phyloP scores from a whole-genome alignment of 129 eudicot genomes.

The Gnaphalium uliginosum region DNA sequence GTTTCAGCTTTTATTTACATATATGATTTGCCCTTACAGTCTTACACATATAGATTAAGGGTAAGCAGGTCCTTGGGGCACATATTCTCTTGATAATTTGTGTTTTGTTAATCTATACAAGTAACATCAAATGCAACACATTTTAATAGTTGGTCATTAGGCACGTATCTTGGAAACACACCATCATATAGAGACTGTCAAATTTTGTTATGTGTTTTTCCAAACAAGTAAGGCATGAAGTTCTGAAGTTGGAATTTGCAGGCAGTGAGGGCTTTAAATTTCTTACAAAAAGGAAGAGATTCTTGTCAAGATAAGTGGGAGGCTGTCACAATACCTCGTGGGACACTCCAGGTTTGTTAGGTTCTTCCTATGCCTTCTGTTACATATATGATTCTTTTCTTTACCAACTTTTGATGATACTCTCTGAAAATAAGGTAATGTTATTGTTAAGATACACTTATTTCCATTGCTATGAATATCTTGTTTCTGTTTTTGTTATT shows the following conservation, averaged over 20 bases:
- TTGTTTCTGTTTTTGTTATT: slow-evolving; percentile 1
- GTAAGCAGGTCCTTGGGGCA: too few species aligned
- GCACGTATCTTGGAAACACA: too few species aligned
- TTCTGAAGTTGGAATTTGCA: slow-evolving; percentile 35
- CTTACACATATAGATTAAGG: too few species aligned
- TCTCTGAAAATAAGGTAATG: neutral
- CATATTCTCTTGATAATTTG: too few species aligned
- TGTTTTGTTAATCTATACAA: too few species aligned
- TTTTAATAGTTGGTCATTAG: too few species aligned
- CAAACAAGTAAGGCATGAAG: slow-evolving; percentile 11
- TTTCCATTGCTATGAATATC: neutral
- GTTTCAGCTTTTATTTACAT: too few species aligned
- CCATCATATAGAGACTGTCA: too few species aligned
- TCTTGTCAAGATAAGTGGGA: slow-evolving; percentile 64
- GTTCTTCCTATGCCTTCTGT: slow-evolving; percentile 18
- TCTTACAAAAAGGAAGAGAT: slow-evolving; percentile 76
- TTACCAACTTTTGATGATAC: neutral
- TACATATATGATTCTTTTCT: neutral
- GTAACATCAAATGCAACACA: too few species aligned
- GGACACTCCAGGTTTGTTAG: slow-evolving; percentile 97
- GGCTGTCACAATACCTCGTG: slow-evolving; percentile 88
- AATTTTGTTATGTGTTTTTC: neutral
- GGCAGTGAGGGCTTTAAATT: slow-evolving; percentile 88
- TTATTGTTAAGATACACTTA: neutral
- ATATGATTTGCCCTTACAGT: too few species aligned